Evolutionary conservation across 75 land plant species (phyloP), one percentile per base, ranked within the genome.

Genomic region (Pinus albicaulis): DNA sequence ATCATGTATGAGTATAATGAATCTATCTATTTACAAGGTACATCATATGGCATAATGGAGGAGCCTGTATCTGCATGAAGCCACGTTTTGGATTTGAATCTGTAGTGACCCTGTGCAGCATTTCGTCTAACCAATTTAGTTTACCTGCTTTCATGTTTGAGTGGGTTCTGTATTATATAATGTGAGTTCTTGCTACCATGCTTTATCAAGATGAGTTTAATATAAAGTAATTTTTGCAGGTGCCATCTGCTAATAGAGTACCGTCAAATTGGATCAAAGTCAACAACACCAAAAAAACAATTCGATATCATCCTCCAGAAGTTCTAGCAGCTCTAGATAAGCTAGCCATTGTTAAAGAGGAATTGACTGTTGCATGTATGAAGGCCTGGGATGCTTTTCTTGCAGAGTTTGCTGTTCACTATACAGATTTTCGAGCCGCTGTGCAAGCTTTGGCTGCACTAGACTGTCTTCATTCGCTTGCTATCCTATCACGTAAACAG

Each of bases 251-350:
- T 79, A 82, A 64, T 61, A 87, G 74, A 68, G 99, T 94, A 11
- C 99, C 99, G 57, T 75, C 83, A 16, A 80, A 84, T 61, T 96
- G 99, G 99, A 77, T 90, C 24, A 96, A 92, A 78, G 81, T 96
- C n/a, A 85, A 77, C 82, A 97, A 92, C 72, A 97, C 99, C 7
- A 97, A 94, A 80, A 95, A 91, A 59, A 79, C 86, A 48, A 79
- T 87, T 26, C 86, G 99, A 10, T 97, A 90, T 81, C 98, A 97
- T 72, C 90, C 99, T 59, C 99, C 99, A 23, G 99, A 97, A 75
- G 98, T 97, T 25, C 62, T 86, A 69, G 77, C 72, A 76, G 89
- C 92, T 71, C 76, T 94, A 78, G 99, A 97, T 69, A 75, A 80
- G 41, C 82, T 97, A 58, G 76, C 86, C 55, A 78, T 97, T 76